These are phyloP conservation scores for Areca catechu DNA, from an alignment of 176 grass and related monocot genomes.

Conservation along the genomic window DNA sequence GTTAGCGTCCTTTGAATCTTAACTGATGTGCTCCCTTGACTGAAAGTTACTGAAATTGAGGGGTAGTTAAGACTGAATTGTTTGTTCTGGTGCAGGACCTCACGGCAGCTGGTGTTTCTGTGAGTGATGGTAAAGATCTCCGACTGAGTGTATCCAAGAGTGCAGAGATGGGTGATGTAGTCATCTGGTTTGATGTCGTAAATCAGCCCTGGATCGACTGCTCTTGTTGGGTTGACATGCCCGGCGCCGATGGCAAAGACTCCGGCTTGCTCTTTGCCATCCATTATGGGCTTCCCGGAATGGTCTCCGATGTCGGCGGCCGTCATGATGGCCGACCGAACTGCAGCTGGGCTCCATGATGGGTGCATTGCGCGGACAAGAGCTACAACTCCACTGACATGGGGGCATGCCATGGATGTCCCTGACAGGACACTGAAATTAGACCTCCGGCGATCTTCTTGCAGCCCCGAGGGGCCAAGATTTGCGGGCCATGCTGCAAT, in stretches of 20 bases:
- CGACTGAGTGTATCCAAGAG: slow-evolving; percentile 48
- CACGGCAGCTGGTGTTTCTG: slow-evolving; percentile 45
- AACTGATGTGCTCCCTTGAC: slow-evolving; percentile 11
- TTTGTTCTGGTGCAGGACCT: slow-evolving; percentile 10
- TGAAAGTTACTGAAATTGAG: slow-evolving; percentile 58
- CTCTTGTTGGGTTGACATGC: slow-evolving; percentile 53
- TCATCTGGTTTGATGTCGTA: slow-evolving; percentile 60
- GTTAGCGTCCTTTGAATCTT: slow-evolving; percentile 44
- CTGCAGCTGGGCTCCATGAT: slow-evolving; percentile 45
- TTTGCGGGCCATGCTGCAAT: slow-evolving; percentile 78
- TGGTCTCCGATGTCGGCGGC: slow-evolving; percentile 53
- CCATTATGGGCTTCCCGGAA: slow-evolving; percentile 54
- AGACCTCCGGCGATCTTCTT: slow-evolving; percentile 37
- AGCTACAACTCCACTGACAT: slow-evolving; percentile 71
- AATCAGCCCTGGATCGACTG: slow-evolving; percentile 60
- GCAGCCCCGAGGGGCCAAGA: slow-evolving; percentile 60
- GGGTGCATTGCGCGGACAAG: slow-evolving; percentile 43
- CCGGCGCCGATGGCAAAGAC: slow-evolving; percentile 57
- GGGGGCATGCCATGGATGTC: slow-evolving; percentile 82
- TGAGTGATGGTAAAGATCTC: slow-evolving; percentile 83
- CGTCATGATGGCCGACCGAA: slow-evolving; percentile 80
- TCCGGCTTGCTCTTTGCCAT: slow-evolving; percentile 30
- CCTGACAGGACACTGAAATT: slow-evolving; percentile 87
- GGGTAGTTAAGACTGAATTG: slow-evolving; percentile 84
- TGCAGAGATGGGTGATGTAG: slow-evolving; percentile 77